A percentile compares a stretch with the other conserved stretches of the same genome.
phyloP scores from a whole-genome alignment of 148 eudicot genomes.

The Rhododendron kiyosumense region DNA sequence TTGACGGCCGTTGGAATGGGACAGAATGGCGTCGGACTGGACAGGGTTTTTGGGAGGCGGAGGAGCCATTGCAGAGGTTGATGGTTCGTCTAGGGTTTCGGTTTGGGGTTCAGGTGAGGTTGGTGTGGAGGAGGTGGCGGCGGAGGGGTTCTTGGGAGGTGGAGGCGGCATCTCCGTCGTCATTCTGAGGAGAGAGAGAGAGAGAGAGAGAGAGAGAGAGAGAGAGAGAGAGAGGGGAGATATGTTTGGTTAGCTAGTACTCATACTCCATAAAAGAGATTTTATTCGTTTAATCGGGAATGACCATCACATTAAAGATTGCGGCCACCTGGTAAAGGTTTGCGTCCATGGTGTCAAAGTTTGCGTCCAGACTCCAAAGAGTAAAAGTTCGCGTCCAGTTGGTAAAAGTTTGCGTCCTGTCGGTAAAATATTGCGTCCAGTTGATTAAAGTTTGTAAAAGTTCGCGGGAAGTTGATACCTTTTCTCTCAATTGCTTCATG shows the following conservation, averaged over 20 bases:
- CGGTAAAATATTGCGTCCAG: no score
- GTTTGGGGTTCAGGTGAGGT: slow-evolving; percentile 18
- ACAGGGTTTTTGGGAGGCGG: slow-evolving; percentile 47
- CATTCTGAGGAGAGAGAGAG: slow-evolving; percentile 21
- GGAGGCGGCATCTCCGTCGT: slow-evolving; percentile 51
- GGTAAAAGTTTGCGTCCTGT: no score
- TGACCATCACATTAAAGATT: no score
- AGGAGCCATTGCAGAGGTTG: slow-evolving; percentile 24
- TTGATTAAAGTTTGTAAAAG: no score
- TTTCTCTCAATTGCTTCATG: no score
- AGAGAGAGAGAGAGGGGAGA: background rate
- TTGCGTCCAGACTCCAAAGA: no score
- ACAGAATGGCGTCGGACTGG: slow-evolving; percentile 9
- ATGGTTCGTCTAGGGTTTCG: slow-evolving; percentile 17
- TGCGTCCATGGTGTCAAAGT: no score
- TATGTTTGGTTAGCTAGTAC: background rate
- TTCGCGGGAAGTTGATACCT: no score
- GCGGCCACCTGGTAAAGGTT: no score
- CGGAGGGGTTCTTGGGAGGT: slow-evolving; percentile 24
- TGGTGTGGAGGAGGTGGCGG: slow-evolving; percentile 12
- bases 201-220: background rate
- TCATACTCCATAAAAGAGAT: no score
- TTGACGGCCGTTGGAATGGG: slow-evolving; percentile 6
- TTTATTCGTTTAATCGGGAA: no score
- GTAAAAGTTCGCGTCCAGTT: no score